Evolutionary conservation across 75 land plant genomes (phyloP).

Genomic region (Sequoia sempervirens): DNA sequence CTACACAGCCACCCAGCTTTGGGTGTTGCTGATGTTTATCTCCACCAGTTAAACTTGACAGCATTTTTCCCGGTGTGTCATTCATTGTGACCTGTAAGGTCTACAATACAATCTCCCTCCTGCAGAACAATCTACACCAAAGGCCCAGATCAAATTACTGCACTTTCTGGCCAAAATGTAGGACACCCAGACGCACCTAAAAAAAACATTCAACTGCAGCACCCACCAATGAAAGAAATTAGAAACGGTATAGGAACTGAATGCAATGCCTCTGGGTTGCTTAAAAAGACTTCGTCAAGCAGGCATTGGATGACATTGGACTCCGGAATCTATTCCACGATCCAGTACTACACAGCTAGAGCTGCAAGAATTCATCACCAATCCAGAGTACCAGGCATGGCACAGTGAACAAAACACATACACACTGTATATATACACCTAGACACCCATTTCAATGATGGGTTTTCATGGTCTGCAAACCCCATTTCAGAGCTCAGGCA

Average conservation of each 20-base stretch:
- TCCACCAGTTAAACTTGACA: slow-evolving; percentile 10
- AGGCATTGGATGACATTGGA: slow-evolving; percentile 1
- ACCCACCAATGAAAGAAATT: neutral
- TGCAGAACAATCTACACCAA: neutral
- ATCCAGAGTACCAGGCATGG: neutral
- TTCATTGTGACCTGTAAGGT: slow-evolving; percentile 2
- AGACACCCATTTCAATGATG: neutral
- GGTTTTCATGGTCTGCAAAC: neutral
- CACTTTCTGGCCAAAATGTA: slow-evolving; percentile 5
- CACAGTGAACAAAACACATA: too few relatives aligned
- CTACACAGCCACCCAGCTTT: slow-evolving; percentile 70
- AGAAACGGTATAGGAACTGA: neutral
- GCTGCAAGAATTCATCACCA: neutral
- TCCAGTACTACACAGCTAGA: neutral
- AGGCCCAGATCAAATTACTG: slow-evolving; percentile 2
- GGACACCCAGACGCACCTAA: neutral
- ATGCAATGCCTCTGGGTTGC: neutral
- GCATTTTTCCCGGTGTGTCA: slow-evolving; percentile 8
- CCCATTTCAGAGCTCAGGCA: slow-evolving; percentile 3
- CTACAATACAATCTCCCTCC: neutral
- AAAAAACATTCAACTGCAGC: too few relatives aligned
- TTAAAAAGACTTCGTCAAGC: neutral
- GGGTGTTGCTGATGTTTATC: slow-evolving; percentile 36
- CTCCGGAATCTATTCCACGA: neutral
- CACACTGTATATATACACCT: slow-evolving; percentile 2